phyloP scores from a whole-genome alignment of 2,329 filamentous ascomycete genomes.

The Alternaria infectoria region DNA sequence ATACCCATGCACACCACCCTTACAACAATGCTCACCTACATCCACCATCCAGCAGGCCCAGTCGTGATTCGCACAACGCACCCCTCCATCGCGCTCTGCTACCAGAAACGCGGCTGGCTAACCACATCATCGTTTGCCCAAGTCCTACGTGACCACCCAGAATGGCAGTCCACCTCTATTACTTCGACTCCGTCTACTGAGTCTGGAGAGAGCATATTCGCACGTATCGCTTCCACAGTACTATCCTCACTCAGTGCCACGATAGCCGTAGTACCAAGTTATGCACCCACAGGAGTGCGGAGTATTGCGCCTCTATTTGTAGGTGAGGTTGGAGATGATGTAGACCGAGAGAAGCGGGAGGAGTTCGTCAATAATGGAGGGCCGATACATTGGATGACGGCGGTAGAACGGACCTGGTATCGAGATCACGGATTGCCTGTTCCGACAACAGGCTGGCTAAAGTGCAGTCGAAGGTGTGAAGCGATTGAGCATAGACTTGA shows the following conservation, averaged over 20 bases:
- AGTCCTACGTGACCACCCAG: background rate
- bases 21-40: constrained; percentile 6
- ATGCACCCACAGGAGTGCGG: background rate
- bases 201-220: background rate
- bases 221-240: background rate
- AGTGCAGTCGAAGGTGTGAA: background rate
- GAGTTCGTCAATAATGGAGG: background rate
- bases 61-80: constrained; percentile 6
- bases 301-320: background rate
- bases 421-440: background rate
- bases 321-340: background rate
- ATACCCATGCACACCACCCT: background rate
- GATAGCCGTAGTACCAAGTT: background rate
- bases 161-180: background rate
- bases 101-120: constrained; percentile 7
- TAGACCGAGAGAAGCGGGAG: background rate
- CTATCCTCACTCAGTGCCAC: background rate
- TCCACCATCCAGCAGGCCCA: constrained; percentile 11
- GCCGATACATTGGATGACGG: constrained; percentile 6
- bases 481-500: background rate
- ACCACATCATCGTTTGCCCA: constrained; percentile 1
- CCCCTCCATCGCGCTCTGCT: background rate
- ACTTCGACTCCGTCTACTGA: background rate
- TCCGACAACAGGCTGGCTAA: background rate
- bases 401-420: constrained; percentile 7